These are phyloP conservation scores for Tricholoma bakamatsutake DNA, from an alignment of 768 basidiomycete genomes.

Conservation along the genomic window DNA sequence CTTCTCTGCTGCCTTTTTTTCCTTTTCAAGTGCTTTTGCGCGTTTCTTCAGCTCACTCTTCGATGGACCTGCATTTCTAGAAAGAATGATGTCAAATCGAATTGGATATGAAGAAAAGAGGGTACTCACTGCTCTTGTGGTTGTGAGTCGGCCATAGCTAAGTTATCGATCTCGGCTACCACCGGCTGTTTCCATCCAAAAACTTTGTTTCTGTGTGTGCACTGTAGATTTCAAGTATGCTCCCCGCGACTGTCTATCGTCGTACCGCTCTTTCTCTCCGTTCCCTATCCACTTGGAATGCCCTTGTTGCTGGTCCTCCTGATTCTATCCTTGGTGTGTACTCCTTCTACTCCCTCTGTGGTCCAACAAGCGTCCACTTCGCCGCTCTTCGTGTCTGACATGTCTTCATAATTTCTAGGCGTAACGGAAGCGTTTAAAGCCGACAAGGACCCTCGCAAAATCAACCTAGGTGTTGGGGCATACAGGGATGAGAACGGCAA, in stretches of 20 bases:
- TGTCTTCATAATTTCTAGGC: constrained; percentile 36
- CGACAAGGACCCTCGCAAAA: constrained; percentile 86
- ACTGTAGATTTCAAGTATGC: constrained; percentile 27
- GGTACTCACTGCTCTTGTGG: constrained; percentile 10
- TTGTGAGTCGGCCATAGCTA: constrained; percentile 1
- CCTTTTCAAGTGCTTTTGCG: constrained; percentile 88
- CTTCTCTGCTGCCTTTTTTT: constrained; percentile 81
- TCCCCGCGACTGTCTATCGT: constrained; percentile 48
- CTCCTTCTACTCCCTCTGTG: constrained; percentile 7
- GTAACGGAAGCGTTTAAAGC: constrained; percentile 96
- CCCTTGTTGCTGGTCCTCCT: constrained; percentile 83
- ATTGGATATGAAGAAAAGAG: background rate
- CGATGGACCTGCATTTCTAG: constrained; percentile 46
- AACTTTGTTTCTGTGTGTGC: constrained; percentile 6
- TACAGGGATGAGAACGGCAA: constrained; percentile 94
- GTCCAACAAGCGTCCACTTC: background rate
- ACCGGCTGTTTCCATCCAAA: background rate
- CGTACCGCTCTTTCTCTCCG: constrained; percentile 39
- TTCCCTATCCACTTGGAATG: constrained; percentile 69
- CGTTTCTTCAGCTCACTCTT: constrained; percentile 91
- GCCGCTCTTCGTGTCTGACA: background rate
- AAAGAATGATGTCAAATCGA: background rate
- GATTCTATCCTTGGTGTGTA: constrained; percentile 83
- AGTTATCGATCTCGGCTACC: too few relatives aligned
- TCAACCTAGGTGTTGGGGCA: constrained; percentile 96